These are phyloP conservation scores for Talaromyces sp. DNA, from an alignment of 2,329 filamentous ascomycete species.

Conservation along the genomic window DNA sequence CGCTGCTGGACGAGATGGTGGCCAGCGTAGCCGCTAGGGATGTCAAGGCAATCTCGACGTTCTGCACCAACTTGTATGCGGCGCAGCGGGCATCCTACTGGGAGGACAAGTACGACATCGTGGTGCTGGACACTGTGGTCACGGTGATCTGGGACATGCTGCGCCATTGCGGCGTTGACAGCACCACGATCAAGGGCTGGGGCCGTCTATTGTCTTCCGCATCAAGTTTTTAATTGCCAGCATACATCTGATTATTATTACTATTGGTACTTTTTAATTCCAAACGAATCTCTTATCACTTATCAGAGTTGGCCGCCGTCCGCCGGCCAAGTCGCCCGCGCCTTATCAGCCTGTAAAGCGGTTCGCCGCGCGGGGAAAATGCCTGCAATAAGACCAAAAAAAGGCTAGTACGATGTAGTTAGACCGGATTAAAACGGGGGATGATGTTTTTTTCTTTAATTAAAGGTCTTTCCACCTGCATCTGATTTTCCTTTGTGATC, in stretches of 20 bases:
- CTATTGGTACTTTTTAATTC: background rate
- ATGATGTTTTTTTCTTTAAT: background rate
- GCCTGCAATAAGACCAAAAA: background rate
- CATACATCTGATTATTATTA: background rate
- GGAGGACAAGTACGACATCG: slow-evolving; percentile 6
- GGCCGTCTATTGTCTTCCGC: background rate
- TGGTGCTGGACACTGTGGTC: slow-evolving; percentile 6
- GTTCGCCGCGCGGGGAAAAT: background rate
- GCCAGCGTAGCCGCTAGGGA: slow-evolving; percentile 1
- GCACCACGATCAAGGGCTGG: slow-evolving; percentile 5
- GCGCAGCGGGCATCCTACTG: slow-evolving; percentile 2
- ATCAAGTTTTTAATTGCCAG: background rate
- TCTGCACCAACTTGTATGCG: slow-evolving; percentile 9
- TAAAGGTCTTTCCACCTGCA: background rate
- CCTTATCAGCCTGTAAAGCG: background rate
- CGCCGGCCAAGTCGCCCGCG: background rate
- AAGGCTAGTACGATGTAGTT: background rate
- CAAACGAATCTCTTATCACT: background rate
- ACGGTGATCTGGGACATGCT: slow-evolving; percentile 11
- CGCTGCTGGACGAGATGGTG: slow-evolving; percentile 6
- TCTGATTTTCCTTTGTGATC: background rate
- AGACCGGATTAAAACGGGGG: background rate
- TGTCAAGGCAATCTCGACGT: slow-evolving; percentile 4
- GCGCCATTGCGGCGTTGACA: slow-evolving; percentile 4
- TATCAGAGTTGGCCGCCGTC: background rate